These are phyloP conservation scores for Yamadazyma insecticola DNA, from an alignment of 805 yeast genomes.

Conservation along the genomic window DNA sequence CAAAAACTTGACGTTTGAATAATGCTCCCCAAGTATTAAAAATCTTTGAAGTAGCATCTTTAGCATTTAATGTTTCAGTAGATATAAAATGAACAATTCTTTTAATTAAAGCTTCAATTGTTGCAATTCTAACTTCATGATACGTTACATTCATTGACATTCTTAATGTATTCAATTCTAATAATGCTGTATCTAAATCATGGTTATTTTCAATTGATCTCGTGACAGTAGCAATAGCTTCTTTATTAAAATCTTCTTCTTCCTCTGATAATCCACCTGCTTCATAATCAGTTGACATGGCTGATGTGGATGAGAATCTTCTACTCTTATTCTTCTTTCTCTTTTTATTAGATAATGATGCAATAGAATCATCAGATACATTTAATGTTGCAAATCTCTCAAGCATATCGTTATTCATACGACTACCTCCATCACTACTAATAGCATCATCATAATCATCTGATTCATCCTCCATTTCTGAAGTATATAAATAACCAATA, in stretches of 20 bases:
- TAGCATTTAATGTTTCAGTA: slow-evolving; percentile 71
- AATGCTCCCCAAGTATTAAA: slow-evolving; percentile 79
- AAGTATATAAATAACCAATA: slow-evolving; percentile 45
- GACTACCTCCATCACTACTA: no score
- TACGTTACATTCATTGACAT: slow-evolving; percentile 97
- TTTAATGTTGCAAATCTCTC: slow-evolving; percentile 41
- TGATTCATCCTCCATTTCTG: slow-evolving; percentile 40
- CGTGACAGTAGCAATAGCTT: slow-evolving; percentile 90
- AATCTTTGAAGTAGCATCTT: slow-evolving; percentile 72
- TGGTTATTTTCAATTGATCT: slow-evolving; percentile 92
- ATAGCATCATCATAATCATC: slow-evolving; percentile 26
- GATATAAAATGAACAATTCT: slow-evolving; percentile 70
- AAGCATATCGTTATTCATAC: no score
- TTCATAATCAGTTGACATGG: slow-evolving; percentile 45
- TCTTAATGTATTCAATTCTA: slow-evolving; percentile 89
- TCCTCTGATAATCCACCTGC: slow-evolving; percentile 37
- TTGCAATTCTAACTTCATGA: slow-evolving; percentile 85
- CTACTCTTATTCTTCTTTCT: slow-evolving; percentile 25
- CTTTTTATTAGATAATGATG: slow-evolving; percentile 46
- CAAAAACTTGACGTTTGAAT: slow-evolving; percentile 82
- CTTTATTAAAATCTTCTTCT: slow-evolving; percentile 77
- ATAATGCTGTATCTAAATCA: slow-evolving; percentile 85
- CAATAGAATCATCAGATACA: slow-evolving; percentile 56
- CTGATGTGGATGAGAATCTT: slow-evolving; percentile 32
- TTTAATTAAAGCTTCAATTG: slow-evolving; percentile 63